Evolutionary conservation across 495 filamentous ascomycete species (phyloP), one percentile per base, ranked within the genome.

Genomic region (Xylaria telfairii): DNA sequence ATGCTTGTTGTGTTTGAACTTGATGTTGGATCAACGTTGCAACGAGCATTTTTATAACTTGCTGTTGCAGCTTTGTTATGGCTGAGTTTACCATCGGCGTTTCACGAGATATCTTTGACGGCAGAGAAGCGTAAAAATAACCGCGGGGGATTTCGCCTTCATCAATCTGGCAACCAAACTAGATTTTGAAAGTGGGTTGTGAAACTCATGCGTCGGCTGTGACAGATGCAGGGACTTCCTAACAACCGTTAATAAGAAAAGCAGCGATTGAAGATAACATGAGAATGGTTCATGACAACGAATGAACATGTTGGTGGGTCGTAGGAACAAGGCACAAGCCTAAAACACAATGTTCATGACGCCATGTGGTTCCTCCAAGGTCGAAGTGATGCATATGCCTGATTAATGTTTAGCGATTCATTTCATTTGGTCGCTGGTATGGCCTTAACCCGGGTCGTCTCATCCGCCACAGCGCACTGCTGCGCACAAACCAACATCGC

Each of bases 271-370:
- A 28, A 24, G 41, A 28, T 0, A 30, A 0, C 15, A 64, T 65
- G 28, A 64, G 30, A 19, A 65, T 51, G 12, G 30, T 10, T 34
- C 44, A 32, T 54, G 10, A 42, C 21, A 17, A 28, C 54, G 32
- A 66, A 28, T 24, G 54, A 41, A 54, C 46, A 44, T 37, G 64
- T 54, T 54, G 32, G 64, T 28, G 64, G 62, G 47, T 49, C 42
- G 64, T 53, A 54, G 64, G 64, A 66, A 53, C 34, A 54, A 41
- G 47, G 47, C 64, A 66, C 64, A 26, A 41, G 64, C 32, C 21
- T 28, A n/a, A 54, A 51, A 51, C 44, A 24, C 26, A 63, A 39
- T 17, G 39, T 62, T 62, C 26, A 32, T 65, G 42, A 65, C 37
- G 42, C 26, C 59, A 41, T 42, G 37, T 34, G 13, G 42, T 26